Conservation (phyloP, 345 rosid species). For the Populus alba region DNA sequence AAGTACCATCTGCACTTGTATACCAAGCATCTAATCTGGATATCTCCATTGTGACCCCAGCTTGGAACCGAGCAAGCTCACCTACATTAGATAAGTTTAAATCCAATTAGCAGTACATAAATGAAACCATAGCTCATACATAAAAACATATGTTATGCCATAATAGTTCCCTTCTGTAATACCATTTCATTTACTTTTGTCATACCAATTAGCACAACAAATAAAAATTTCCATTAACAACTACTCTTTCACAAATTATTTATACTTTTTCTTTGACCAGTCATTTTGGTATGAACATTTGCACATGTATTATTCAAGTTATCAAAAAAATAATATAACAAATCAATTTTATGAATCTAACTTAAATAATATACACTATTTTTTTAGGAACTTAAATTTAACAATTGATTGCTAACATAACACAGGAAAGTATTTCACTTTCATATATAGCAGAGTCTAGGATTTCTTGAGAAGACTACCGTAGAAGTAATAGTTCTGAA, state of each 20-base stretch:
- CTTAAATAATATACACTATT: too few relatives aligned
- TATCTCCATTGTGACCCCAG: constrained; percentile 90
- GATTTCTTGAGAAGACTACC: too few relatives aligned
- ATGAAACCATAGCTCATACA: background rate
- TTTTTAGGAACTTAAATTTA: too few relatives aligned
- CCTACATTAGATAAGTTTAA: constrained; percentile 43
- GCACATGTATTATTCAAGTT: too few relatives aligned
- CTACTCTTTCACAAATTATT: background rate
- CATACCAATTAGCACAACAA: background rate
- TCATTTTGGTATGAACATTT: too few relatives aligned
- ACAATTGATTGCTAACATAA: too few relatives aligned
- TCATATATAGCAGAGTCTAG: too few relatives aligned
- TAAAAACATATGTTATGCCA: background rate
- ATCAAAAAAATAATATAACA: too few relatives aligned
- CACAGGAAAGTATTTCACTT: too few relatives aligned
- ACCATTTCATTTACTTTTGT: background rate
- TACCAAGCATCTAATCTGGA: constrained; percentile 96
- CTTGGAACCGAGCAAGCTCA: constrained; percentile 84
- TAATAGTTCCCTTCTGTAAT: background rate
- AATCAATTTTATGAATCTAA: too few relatives aligned
- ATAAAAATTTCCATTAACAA: background rate
- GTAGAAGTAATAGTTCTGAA: too few relatives aligned
- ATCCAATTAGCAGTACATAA: background rate
- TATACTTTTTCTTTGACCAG: too few relatives aligned
- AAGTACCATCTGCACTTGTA: constrained; percentile 61